Base-by-base conservation (phyloP, 164 flowering plant species). In the Stephania yunnanensis region DNA sequence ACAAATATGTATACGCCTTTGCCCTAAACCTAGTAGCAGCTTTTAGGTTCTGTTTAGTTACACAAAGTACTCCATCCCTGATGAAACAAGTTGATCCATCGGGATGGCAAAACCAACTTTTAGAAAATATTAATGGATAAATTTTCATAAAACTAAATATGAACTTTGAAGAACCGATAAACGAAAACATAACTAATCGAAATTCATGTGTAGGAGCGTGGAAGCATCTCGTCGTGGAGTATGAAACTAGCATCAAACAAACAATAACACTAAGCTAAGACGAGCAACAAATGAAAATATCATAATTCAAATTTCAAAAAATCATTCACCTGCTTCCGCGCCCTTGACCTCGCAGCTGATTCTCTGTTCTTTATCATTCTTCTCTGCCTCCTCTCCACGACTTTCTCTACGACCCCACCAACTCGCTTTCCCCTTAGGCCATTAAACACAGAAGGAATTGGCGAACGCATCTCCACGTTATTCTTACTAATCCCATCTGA, bases 331-430 rank as follows among this genome's bases (percentile, higher is more conserved):
- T 94, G 98, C 81, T 94, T 94, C n/a, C 97, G 93, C 75, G 97
- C 98, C 52, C 98, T 85, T 52, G 98, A 94, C 71, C 98, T 87
- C 29, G 98, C 97, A 75, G 98, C 98, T 58, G 98, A 94, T 74
- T 94, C 98, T 79, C 98, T 84, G 78, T 94, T 94, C 76, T 94
- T 94, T 52, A 94, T 94, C 98, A 94, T 94, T 72, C 98, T 90
- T 80, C 87, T 86, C 70, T 90, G 92, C 85, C 98, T 89, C 78
- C 97, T 86, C 89, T 94, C 98, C 72, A 92, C 88, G 12, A 89
- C 95, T 79, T 92, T 92, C 84, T 92, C 97, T 75, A 94, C 78
- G 46, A 88, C 79, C 52, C 87, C 89, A 75, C 82, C 25, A 45
- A 84, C 20, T 81, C 82, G 89, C 79, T 92, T 85, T 76, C 91